Evolutionary conservation across 2,329 filamentous ascomycete genomes (phyloP), one percentile per base, ranked within the genome.

Genomic region (Pestalotiopsis fici): DNA sequence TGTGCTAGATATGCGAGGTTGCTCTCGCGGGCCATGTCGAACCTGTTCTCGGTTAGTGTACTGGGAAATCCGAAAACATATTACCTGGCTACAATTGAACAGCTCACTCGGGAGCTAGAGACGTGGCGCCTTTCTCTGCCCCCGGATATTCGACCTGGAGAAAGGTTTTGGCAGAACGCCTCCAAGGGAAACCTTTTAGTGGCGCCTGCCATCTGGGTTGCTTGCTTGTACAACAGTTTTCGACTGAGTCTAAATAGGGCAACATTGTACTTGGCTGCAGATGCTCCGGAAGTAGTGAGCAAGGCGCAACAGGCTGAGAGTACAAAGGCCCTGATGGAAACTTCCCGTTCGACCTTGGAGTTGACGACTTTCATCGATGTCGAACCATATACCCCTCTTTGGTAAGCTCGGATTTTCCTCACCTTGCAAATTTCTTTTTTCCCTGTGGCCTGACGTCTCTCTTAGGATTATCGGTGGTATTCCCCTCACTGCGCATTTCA

Each of bases 221-320:
- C 75, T 59, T 74, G 74, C 12, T 68, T 77, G 4, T 77, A 78
- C 65, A 68, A 76, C 65, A 74, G 76, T 57, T 67, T 76, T 9
- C 65, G 69, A 1, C 64, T 78, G 9, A 75, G 73, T 6, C 66
- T 79, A 0, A 71, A 71, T 7, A 73, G 76, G 5, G 72, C 76
- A 1, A 73, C 69, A 1, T 66, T 78, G 25, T 69, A 71, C 54
- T 31, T 75, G 28, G 59, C 56, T 61, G 62, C 69, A 28, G 64
- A 68, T 37, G 12, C 65, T 39, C 57, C 65, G 39, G 9, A 71
- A 59, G n/a, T 59, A 11, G n/a, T 68, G 39, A 43, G 66, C 39
- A 18, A 65, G 3, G 50, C 64, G 3, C 65, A 67, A 12, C 71
- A 72, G 47, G 59, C 67, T 3, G 66, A 70, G 18, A 68, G 60